phyloP scores from a whole-genome alignment of 305 asterid genomes.

The Nicotiana rustica region DNA sequence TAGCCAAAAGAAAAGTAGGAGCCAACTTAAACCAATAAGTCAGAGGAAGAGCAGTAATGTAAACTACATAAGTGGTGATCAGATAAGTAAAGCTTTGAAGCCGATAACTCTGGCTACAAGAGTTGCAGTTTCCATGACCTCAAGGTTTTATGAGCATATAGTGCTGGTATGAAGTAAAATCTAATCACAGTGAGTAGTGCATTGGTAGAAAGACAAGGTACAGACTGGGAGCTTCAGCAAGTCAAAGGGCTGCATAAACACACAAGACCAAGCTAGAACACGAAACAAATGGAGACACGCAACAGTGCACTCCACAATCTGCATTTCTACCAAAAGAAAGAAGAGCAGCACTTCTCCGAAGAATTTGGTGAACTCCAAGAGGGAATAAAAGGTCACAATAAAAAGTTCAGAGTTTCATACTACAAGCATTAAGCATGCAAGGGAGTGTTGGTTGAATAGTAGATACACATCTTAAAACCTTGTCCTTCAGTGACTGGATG shows the following conservation, averaged over 20 bases:
- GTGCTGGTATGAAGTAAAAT: neutral
- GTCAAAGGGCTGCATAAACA: conserved; percentile 19
- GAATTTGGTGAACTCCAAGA: conserved; percentile 16
- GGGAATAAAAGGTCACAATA: neutral
- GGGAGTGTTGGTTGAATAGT: neutral
- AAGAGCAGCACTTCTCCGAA: neutral
- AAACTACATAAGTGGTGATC: neutral
- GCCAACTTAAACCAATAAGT: neutral
- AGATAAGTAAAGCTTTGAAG: neutral
- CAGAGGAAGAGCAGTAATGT: conserved; percentile 23
- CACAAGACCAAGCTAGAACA: conserved; percentile 27
- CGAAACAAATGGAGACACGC: neutral
- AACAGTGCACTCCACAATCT: neutral
- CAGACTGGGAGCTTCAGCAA: neutral
- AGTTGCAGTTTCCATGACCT: neutral
- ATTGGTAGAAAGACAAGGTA: neutral
- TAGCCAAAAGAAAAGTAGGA: conserved; percentile 15
- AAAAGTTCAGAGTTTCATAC: neutral
- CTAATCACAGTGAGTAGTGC: neutral
- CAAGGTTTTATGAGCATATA: conserved; percentile 18
- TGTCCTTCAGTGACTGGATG: neutral
- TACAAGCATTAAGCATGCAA: conserved; percentile 3
- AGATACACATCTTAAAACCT: neutral
- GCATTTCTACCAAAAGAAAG: conserved; percentile 22
- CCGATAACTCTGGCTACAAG: neutral